Evolutionary conservation across 2,329 filamentous ascomycete genomes (phyloP), one percentile per base, ranked within the genome.

Genomic region (Thielaviopsis musarum): DNA sequence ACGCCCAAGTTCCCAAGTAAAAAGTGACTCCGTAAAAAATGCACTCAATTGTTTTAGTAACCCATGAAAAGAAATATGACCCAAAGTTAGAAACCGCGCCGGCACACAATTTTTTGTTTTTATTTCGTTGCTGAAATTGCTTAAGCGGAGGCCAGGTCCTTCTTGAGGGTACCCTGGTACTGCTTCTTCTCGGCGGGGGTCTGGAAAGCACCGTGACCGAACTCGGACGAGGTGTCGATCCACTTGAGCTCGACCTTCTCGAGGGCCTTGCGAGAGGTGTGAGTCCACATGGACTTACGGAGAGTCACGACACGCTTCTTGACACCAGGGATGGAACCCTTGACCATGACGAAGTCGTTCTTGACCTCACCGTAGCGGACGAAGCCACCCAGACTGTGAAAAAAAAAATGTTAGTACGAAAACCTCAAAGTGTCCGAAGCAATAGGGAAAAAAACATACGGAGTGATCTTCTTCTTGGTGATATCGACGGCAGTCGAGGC

Each of bases 191-290:
- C 93, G 72, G 88, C 87, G 67, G 86, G 80, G 65, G 93, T 98
- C 83, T 98, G 93, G 89, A 95, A 98, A 71, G 90, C 91, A 84
- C 93, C 93, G 81, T 98, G 93, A 77, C 93, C 93, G 77, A 98
- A 98, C 83, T 98, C 95, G 80, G 91, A 96, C 64, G 91, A 96
- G 70, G 93, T 98, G 73, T 98, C 93, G 87, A 98, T 98, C 93
- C 93, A 98, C 81, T 98, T 98, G 81, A 98, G 88, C 73, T 91
- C 88, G 75, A 97, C 88, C 88, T 98, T 97, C 87, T 98, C 93
- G 72, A 95, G 82, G 60, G 93, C 88, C 75, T 86, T 90, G 74
- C 93, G 83, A 72, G 87, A 95, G 69, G 91, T 97, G 83, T 98
- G 93, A 64, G 80, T 82, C 84, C 93, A 97, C 83, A 98, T 93